A percentile compares a stretch with the other conserved stretches of the same genome.
Conservation (phyloP, 805 yeast genomes). For the Ogataea neopini region DNA sequence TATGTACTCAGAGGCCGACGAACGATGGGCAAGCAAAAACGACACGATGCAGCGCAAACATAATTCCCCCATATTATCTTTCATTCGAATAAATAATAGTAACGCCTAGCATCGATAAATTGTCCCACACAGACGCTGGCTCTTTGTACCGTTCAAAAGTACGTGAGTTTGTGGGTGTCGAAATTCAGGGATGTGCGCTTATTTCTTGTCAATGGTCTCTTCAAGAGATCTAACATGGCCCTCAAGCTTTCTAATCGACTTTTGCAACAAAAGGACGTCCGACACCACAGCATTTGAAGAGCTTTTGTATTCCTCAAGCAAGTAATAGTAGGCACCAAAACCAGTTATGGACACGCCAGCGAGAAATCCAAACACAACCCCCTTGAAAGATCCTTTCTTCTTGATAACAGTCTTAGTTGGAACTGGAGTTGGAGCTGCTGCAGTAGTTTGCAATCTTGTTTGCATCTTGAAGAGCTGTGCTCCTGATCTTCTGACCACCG, state of each 20-base stretch:
- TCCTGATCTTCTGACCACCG: slow-evolving; percentile 3
- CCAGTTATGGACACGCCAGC: slow-evolving; percentile 77
- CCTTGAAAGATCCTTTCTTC: slow-evolving; percentile 33
- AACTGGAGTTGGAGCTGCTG: slow-evolving; percentile 6
- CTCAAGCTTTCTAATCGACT: slow-evolving; percentile 66
- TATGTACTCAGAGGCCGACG: slow-evolving; percentile 8
- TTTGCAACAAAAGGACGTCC: slow-evolving; percentile 71
- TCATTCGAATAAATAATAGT: slow-evolving; percentile 3
- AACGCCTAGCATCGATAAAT: neutral
- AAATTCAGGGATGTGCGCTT: neutral
- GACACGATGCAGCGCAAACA: slow-evolving; percentile 2
- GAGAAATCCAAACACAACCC: slow-evolving; percentile 71
- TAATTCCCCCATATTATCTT: neutral
- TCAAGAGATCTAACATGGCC: slow-evolving; percentile 67
- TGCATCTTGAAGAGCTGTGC: slow-evolving; percentile 9
- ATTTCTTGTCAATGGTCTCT: slow-evolving; percentile 34
- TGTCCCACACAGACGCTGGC: neutral
- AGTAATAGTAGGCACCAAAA: slow-evolving; percentile 71
- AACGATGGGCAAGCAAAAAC: neutral
- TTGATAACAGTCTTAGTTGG: slow-evolving; percentile 15
- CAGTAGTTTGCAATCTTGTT: slow-evolving; percentile 27
- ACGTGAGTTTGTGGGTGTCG: slow-evolving; percentile 1
- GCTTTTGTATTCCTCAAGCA: slow-evolving; percentile 73
- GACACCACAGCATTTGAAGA: slow-evolving; percentile 72
- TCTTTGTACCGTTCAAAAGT: neutral